Conservation (phyloP, 176 grass and related monocot genomes). For the Oryza officinalis region DNA sequence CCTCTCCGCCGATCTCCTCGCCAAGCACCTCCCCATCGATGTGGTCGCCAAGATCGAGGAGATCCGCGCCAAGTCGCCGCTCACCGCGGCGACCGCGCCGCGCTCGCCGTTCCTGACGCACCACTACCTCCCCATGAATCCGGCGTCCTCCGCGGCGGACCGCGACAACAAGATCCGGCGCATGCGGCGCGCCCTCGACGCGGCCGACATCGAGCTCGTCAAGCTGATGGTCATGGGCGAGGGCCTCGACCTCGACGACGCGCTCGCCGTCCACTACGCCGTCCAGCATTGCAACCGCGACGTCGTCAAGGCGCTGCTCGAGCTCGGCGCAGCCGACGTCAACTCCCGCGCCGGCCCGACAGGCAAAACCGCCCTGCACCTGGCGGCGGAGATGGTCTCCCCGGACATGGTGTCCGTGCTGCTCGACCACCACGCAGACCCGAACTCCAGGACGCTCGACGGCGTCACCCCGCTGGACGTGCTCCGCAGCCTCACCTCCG, state of each 20-base stretch:
- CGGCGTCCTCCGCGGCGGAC: constrained; percentile 45
- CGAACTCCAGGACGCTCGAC: constrained; percentile 76
- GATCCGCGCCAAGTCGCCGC: constrained; percentile 70
- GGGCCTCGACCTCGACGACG: constrained; percentile 93
- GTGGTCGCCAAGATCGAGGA: constrained; percentile 77
- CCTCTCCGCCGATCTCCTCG: constrained; percentile 84
- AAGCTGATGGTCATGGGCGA: constrained; percentile 99
- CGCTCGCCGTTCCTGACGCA: constrained; percentile 63
- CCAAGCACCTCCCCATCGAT: constrained; percentile 95
- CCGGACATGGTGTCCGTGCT: constrained; percentile 96
- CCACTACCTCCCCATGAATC: constrained; percentile 64
- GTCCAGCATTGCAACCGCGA: constrained; percentile 89
- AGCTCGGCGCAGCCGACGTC: constrained; percentile 96
- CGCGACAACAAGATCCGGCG: constrained; percentile 91
- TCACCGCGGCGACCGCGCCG: constrained; percentile 26
- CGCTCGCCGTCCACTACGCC: constrained; percentile 89
- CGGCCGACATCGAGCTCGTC: constrained; percentile 95
- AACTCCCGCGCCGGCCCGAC: constrained; percentile 76
- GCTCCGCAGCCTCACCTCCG: constrained; percentile 87
- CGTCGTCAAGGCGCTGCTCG: constrained; percentile 96
- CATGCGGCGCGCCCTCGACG: constrained; percentile 88
- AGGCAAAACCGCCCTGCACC: constrained; percentile 79
- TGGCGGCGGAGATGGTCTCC: constrained; percentile 92
- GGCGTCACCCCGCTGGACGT: constrained; percentile 86
- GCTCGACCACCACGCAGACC: constrained; percentile 96